These are phyloP conservation scores for Prunus salicina DNA, from an alignment of 306 rosid genomes.

Conservation along the genomic window DNA sequence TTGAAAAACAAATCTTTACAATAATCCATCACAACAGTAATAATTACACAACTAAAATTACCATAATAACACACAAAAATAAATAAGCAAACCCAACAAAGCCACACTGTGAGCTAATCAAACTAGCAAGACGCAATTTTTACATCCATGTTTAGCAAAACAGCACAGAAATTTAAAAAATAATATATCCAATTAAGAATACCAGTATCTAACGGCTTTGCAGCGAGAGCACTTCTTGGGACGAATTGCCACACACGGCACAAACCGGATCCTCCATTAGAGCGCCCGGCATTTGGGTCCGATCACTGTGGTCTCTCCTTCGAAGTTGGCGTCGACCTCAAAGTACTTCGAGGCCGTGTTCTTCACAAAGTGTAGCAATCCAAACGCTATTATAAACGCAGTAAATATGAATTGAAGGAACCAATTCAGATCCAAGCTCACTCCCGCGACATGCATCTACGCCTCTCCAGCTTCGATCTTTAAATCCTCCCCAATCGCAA, in stretches of 20 bases:
- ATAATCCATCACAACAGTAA: not conserved
- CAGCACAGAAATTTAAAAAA: not conserved
- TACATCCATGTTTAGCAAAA: not conserved
- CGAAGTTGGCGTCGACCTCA: conserved; percentile 83
- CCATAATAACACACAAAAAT: not conserved
- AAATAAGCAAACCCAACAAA: too few relatives aligned
- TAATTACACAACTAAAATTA: not conserved
- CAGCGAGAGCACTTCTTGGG: conserved; percentile 79
- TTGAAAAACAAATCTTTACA: not conserved
- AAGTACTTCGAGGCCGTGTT: conserved; percentile 87
- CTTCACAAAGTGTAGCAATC: conserved; percentile 59
- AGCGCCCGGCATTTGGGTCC: conserved; percentile 54
- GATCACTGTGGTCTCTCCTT: conserved; percentile 36
- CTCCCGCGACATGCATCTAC: conserved; percentile 87
- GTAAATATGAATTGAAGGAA: conserved; percentile 62
- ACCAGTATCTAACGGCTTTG: conserved; percentile 82
- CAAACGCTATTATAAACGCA: conserved; percentile 41
- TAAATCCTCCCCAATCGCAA: conserved; percentile 27
- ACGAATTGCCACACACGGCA: conserved; percentile 45
- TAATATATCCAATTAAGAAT: not conserved
- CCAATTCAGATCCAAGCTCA: conserved; percentile 84
- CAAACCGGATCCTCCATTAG: conserved; percentile 39
- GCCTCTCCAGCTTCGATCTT: conserved; percentile 33
- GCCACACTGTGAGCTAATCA: not conserved
- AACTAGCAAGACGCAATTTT: not conserved